Conservation (phyloP, 108 stramenopile species). For the Stephanodiscus triporus region DNA sequence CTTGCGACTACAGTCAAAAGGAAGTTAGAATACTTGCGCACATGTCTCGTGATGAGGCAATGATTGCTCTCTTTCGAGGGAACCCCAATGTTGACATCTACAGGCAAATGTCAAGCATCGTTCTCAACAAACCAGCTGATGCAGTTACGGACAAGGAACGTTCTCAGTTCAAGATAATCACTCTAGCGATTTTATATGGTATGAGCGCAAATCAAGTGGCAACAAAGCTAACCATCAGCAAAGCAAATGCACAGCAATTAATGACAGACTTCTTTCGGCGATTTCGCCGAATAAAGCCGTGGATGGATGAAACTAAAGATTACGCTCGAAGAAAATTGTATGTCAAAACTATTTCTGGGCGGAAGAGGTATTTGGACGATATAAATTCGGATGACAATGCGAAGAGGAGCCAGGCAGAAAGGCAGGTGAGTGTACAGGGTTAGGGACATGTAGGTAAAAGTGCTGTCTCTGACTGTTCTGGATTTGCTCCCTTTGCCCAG, state of each 20-base stretch:
- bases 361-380: slow-evolving; percentile 48
- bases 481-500: slow-evolving; percentile 5
- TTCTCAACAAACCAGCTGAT: slow-evolving; percentile 38
- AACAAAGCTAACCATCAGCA: slow-evolving; percentile 50
- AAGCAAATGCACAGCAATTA: slow-evolving; percentile 31
- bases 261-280: slow-evolving; percentile 55
- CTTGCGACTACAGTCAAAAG: slow-evolving; percentile 67
- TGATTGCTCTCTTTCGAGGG: slow-evolving; percentile 47
- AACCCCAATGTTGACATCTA: slow-evolving; percentile 54
- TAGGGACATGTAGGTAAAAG: not conserved
- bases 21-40: slow-evolving; percentile 72
- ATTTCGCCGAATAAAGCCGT: slow-evolving; percentile 38
- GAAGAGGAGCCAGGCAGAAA: slow-evolving; percentile 56
- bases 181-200: slow-evolving; percentile 62
- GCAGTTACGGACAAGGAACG: slow-evolving; percentile 52
- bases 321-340: slow-evolving; percentile 27
- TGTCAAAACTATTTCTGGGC: slow-evolving; percentile 49
- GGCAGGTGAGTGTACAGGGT: slow-evolving; percentile 43
- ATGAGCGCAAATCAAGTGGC: slow-evolving; percentile 60
- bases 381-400: slow-evolving; percentile 48
- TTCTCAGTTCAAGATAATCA: slow-evolving; percentile 59
- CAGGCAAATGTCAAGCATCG: slow-evolving; percentile 54
- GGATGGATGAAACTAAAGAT: slow-evolving; percentile 48
- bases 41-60: slow-evolving; percentile 46
- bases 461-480: not conserved